A percentile compares a stretch with the other conserved stretches of the same genome.
Evolutionary conservation across 2,329 filamentous ascomycete genomes (phyloP).

Genomic region (Helotiales sp.): DNA sequence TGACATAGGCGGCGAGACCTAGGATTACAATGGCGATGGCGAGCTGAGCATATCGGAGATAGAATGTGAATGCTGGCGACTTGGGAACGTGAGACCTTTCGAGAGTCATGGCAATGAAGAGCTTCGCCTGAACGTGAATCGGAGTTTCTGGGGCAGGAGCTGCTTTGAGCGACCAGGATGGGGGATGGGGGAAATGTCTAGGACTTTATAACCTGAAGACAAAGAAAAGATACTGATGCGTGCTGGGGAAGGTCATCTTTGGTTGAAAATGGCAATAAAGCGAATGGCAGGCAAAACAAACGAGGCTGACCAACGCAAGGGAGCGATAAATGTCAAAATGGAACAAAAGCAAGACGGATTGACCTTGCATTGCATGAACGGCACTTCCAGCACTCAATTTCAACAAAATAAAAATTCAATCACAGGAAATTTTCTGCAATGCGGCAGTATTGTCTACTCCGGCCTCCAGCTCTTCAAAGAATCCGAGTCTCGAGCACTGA

Average conservation of each 20-base stretch:
- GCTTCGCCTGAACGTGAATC: neutral
- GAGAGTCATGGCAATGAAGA: neutral
- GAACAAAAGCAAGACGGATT: neutral
- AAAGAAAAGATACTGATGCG: neutral
- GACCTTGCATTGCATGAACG: neutral
- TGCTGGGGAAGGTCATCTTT: neutral
- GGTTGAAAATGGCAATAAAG: neutral
- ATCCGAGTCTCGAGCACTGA: too few species aligned
- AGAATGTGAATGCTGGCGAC: conserved; percentile 15
- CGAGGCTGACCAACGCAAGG: neutral
- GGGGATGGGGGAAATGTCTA: neutral
- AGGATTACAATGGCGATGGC: conserved; percentile 52
- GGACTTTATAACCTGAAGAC: neutral
- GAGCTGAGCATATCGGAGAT: conserved; percentile 35
- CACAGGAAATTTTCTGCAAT: too few species aligned
- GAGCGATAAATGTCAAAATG: neutral
- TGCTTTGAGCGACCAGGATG: neutral
- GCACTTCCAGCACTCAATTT: neutral
- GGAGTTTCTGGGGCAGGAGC: neutral
- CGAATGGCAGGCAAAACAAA: neutral
- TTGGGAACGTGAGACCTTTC: conserved; percentile 13
- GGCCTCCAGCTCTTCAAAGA: too few species aligned
- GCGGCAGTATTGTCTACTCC: too few species aligned
- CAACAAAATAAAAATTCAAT: too few species aligned
- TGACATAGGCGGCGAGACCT: conserved; percentile 54